Percentiles rank a stretch among this genome's conserved stretches.
Evolutionary conservation across 257 asterid genomes (phyloP).

Genomic region (Paraleonurus japonicus): DNA sequence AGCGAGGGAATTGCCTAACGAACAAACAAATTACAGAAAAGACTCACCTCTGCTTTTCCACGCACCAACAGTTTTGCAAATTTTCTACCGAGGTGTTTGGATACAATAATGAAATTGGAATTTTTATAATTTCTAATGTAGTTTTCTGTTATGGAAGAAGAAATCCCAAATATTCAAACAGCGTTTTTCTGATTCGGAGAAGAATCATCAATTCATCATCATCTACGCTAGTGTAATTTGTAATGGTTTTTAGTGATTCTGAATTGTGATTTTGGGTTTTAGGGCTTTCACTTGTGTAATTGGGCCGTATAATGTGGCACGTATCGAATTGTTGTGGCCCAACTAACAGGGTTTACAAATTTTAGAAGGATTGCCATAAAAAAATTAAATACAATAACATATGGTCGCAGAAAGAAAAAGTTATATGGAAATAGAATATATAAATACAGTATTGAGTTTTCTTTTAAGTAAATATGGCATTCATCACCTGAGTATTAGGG

Average conservation of each 20-base stretch:
- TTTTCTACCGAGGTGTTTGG: background rate
- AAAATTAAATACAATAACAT: too few relatives aligned
- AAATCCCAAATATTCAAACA: background rate
- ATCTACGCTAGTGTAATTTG: background rate
- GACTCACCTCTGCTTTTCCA: background rate
- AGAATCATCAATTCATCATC: background rate
- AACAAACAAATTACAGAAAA: background rate
- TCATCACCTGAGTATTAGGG: too few relatives aligned
- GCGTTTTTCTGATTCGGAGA: background rate
- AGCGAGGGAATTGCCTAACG: background rate
- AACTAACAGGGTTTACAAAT: background rate
- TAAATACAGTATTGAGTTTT: too few relatives aligned
- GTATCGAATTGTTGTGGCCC: background rate
- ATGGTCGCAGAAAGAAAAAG: too few relatives aligned
- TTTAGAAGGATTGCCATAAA: too few relatives aligned
- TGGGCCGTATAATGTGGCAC: background rate
- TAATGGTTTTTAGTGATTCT: too few relatives aligned
- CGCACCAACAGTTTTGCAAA: background rate
- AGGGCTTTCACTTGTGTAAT: background rate
- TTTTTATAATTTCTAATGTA: background rate
- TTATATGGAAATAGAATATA: too few relatives aligned
- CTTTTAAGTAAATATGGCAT: too few relatives aligned
- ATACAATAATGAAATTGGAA: background rate
- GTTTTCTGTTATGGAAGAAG: background rate
- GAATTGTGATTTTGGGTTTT: background rate